These are phyloP conservation scores for Petasospora fabianii DNA, from an alignment of 1,139 yeast genomes.

Conservation along the genomic window DNA sequence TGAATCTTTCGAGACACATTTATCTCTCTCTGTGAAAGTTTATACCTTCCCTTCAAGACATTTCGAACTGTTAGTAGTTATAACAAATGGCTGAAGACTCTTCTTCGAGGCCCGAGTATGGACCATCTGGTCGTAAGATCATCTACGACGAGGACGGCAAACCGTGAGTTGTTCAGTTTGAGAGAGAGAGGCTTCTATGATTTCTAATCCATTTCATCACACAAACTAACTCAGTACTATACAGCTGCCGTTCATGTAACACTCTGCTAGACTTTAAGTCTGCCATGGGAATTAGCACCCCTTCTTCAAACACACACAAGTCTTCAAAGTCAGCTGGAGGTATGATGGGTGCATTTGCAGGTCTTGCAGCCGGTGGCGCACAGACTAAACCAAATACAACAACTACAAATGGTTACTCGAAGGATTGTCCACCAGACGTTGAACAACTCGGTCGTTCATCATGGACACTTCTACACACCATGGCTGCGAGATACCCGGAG, in stretches of 20 bases:
- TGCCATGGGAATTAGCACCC: conserved; percentile 41
- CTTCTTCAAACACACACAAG: conserved; percentile 10
- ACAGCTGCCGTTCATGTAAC: conserved; percentile 81
- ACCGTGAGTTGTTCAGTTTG: conserved; percentile 61
- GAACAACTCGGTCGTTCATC: conserved; percentile 77
- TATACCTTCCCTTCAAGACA: background rate
- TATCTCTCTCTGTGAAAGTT: background rate
- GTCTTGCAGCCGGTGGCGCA: conserved; percentile 21
- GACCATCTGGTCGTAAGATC: conserved; percentile 64
- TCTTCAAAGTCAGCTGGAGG: conserved; percentile 7
- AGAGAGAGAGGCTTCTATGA: too few species aligned
- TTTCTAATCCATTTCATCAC: background rate
- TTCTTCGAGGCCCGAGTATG: conserved; percentile 38
- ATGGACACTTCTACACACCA: conserved; percentile 88
- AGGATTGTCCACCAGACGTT: conserved; percentile 85
- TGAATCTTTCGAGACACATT: background rate
- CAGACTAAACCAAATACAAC: conserved; percentile 19
- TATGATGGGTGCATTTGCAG: conserved; percentile 14
- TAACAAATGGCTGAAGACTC: conserved; percentile 2
- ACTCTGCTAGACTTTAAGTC: conserved; percentile 66
- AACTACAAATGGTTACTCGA: conserved; percentile 30
- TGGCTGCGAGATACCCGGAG: conserved; percentile 88
- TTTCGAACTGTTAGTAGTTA: background rate
- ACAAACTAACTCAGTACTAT: background rate
- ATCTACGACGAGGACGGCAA: conserved; percentile 84